Percentiles rank a stretch among this genome's conserved stretches.
phyloP scores from a whole-genome alignment of 2,329 filamentous ascomycete genomes.

The Venturia pyrina region DNA sequence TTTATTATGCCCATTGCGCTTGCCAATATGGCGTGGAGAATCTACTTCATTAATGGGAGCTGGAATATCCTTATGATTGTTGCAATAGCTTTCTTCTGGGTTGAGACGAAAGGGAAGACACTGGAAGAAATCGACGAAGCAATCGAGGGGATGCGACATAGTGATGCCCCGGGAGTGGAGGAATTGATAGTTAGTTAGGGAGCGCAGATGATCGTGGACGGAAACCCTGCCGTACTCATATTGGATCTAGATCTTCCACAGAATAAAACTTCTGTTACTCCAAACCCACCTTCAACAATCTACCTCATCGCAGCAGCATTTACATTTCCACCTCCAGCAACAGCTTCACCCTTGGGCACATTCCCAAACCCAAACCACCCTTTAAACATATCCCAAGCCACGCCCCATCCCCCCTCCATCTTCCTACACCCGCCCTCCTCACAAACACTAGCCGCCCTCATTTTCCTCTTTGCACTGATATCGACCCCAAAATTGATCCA shows the following conservation, averaged over 20 bases:
- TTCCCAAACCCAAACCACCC: neutral
- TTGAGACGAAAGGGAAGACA: slow-evolving; percentile 10
- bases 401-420: neutral
- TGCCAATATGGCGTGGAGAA: slow-evolving; percentile 15
- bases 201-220: neutral
- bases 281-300: neutral
- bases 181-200: neutral
- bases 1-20: slow-evolving; percentile 15
- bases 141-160: neutral
- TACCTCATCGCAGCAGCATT: neutral
- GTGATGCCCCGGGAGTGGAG: neutral
- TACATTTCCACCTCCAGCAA: neutral
- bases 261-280: neutral
- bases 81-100: neutral
- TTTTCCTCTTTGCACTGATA: neutral
- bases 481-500: slow-evolving; percentile 11
- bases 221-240: neutral
- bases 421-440: neutral
- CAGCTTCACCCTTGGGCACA: neutral
- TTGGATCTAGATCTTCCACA: neutral
- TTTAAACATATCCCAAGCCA: too few relatives aligned
- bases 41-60: slow-evolving; percentile 12
- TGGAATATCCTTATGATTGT: slow-evolving; percentile 7
- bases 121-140: slow-evolving; percentile 8
- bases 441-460: neutral